phyloP scores from a whole-genome alignment of 1,284 basidiomycete genomes.

The Xerocomus nothofagi region DNA sequence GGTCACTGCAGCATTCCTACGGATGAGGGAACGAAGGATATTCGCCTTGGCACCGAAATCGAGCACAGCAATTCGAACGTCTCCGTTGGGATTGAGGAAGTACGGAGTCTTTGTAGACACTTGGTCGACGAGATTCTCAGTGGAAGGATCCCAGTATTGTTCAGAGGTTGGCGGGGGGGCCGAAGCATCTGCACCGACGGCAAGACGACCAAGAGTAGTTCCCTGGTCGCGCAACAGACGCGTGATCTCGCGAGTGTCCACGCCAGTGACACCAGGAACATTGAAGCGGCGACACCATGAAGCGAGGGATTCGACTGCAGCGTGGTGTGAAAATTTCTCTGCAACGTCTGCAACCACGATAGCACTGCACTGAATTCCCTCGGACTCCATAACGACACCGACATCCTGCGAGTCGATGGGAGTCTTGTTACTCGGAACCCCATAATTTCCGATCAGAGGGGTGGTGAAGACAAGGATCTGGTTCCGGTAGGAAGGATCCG shows the following conservation, averaged over 20 bases:
- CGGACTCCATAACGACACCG: conserved; percentile 89
- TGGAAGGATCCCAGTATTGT: conserved; percentile 91
- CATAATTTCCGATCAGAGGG: conserved; percentile 98
- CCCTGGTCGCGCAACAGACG: conserved; percentile 93
- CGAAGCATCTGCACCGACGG: conserved; percentile 76
- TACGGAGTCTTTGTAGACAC: conserved; percentile 88
- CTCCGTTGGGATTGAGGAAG: conserved; percentile 83
- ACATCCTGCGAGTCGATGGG: conserved; percentile 80
- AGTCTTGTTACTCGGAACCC: conserved; percentile 84
- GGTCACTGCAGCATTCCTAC: conserved; percentile 88
- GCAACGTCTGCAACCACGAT: conserved; percentile 95
- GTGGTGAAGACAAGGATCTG: conserved; percentile 99
- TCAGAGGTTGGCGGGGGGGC: conserved; percentile 57
- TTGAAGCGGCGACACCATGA: conserved; percentile 92
- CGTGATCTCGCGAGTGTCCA: conserved; percentile 97
- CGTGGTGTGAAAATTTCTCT: conserved; percentile 93
- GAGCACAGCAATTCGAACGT: conserved; percentile 90
- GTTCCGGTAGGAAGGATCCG: conserved; percentile 96
- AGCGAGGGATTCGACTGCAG: conserved; percentile 89
- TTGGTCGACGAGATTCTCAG: conserved; percentile 91
- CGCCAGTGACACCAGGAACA: conserved; percentile 93
- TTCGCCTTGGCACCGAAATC: conserved; percentile 99
- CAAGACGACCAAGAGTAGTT: conserved; percentile 92
- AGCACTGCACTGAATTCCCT: conserved; percentile 87
- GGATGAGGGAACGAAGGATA: conserved; percentile 90